phyloP scores from a whole-genome alignment of 495 filamentous ascomycete species.

The Hypoxylon subgilvum region DNA sequence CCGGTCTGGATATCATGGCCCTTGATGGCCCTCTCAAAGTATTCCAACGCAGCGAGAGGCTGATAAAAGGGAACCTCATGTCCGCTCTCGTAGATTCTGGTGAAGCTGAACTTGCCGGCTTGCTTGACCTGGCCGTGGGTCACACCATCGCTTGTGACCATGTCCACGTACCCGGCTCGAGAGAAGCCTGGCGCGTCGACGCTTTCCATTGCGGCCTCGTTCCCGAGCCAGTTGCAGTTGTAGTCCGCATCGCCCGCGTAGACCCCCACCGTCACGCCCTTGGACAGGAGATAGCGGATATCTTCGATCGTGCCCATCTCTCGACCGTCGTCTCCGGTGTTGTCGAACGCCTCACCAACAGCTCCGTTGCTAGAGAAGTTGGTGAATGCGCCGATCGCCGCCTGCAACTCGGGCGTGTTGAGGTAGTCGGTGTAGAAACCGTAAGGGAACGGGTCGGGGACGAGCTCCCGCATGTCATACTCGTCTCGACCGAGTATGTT shows the following conservation, averaged over 20 bases:
- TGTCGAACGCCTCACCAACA: conserved; percentile 57
- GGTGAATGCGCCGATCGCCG: conserved; percentile 63
- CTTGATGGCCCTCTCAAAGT: conserved; percentile 64
- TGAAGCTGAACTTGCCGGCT: conserved; percentile 66
- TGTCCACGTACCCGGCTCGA: conserved; percentile 60
- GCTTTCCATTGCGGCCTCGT: conserved; percentile 56
- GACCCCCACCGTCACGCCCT: conserved; percentile 59
- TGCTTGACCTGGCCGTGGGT: conserved; percentile 69
- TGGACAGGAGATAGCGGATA: conserved; percentile 55
- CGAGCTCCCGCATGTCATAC: conserved; percentile 65
- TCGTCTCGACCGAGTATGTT: conserved; percentile 60
- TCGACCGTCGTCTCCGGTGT: conserved; percentile 64
- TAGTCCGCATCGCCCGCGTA: conserved; percentile 70
- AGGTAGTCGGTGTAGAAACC: conserved; percentile 64
- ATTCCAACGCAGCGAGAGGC: conserved; percentile 63
- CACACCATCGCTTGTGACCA: conserved; percentile 60
- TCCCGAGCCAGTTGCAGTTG: conserved; percentile 67
- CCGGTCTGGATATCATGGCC: conserved; percentile 69
- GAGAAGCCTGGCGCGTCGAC: conserved; percentile 55
- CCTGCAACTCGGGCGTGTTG: conserved; percentile 60
- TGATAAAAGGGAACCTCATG: conserved; percentile 77
- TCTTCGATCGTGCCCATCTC: conserved; percentile 58
- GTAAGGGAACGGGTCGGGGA: conserved; percentile 66
- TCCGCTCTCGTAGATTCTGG: conserved; percentile 67
- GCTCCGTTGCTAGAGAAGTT: conserved; percentile 61